Evolutionary conservation across 2,329 filamentous ascomycete species (phyloP).

Genomic region (Lasiodiplodia citricola): DNA sequence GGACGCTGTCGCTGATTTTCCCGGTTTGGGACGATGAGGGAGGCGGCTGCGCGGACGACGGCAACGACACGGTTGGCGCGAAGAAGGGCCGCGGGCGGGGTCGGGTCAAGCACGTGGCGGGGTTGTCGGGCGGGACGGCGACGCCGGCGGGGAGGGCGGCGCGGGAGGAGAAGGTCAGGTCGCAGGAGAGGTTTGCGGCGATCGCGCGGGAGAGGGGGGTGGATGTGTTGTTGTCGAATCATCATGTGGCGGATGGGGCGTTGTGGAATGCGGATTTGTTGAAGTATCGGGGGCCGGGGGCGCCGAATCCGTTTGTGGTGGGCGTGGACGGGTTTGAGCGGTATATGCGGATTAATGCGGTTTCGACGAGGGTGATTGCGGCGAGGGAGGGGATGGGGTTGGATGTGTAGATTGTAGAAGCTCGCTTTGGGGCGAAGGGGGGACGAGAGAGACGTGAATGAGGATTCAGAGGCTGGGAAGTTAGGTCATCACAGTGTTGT

Average conservation of each 20-base stretch:
- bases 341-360: conserved; percentile 28
- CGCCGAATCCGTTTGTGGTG: conserved; percentile 28
- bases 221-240: conserved; percentile 29
- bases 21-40: not conserved
- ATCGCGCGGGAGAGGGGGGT: conserved; percentile 22
- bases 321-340: conserved; percentile 26
- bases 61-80: no score
- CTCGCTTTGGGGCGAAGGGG: no score
- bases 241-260: conserved; percentile 29
- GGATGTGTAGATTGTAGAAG: not conserved
- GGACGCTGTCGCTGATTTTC: not conserved
- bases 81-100: not conserved
- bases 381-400: not conserved
- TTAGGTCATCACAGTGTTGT: no score
- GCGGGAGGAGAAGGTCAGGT: not conserved
- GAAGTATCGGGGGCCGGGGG: conserved; percentile 19
- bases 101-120: not conserved
- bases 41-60: no score
- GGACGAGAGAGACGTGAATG: no score
- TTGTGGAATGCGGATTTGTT: conserved; percentile 29
- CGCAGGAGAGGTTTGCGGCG: conserved; percentile 4
- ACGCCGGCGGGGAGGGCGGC: not conserved
- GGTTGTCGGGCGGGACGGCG: not conserved
- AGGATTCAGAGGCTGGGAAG: no score
- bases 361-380: conserved; percentile 26